phyloP scores from a whole-genome alignment of 345 rosid genomes.

The Lumnitzera racemosa region DNA sequence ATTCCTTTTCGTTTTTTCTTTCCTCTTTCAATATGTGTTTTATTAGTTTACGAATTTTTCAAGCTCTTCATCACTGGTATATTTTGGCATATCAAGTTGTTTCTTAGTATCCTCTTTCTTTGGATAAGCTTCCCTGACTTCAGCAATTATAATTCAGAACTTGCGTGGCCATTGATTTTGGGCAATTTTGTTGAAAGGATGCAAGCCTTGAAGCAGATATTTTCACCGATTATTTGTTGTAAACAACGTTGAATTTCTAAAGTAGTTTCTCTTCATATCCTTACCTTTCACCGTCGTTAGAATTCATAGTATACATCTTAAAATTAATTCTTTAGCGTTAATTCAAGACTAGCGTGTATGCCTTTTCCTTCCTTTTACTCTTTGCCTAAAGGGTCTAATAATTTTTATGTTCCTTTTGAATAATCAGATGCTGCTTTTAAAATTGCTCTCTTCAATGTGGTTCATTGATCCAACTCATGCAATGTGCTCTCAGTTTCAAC shows the following conservation, averaged over 20 bases:
- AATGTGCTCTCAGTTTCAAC: no score
- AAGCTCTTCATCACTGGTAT: not conserved
- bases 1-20: no score
- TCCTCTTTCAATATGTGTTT: not conserved
- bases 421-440: no score
- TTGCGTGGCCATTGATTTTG: constrained; percentile 95
- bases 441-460: no score
- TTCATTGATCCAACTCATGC: no score
- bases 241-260: constrained; percentile 24
- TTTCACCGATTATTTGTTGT: constrained; percentile 32
- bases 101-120: constrained; percentile 8
- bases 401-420: no score
- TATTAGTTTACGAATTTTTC: not conserved
- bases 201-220: constrained; percentile 38
- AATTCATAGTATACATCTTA: not conserved
- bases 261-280: constrained; percentile 19
- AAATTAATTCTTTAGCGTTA: not conserved
- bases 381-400: no score
- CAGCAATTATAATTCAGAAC: constrained; percentile 70
- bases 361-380: no score
- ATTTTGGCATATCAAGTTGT: no score
- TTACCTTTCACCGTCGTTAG: not conserved
- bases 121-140: constrained; percentile 94
- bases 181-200: constrained; percentile 99
- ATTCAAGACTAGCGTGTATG: no score